Evolutionary conservation across 768 basidiomycete genomes (phyloP).

Genomic region (Pleurotus giganteus): DNA sequence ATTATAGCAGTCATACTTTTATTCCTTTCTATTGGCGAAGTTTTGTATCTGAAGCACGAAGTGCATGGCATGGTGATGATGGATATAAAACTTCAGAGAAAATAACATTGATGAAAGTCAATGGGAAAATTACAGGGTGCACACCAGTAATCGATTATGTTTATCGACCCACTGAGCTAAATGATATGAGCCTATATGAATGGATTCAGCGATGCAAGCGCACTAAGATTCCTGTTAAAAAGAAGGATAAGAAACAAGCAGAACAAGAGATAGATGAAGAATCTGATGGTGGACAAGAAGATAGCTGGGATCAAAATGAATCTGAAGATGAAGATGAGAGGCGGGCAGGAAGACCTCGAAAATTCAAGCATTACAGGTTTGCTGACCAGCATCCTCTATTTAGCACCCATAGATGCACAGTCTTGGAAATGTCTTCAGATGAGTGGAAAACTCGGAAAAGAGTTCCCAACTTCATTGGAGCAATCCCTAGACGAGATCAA

Average conservation of each 20-base stretch:
- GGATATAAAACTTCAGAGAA: constrained; percentile 14
- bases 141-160: constrained; percentile 32
- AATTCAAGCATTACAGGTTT: too few relatives aligned
- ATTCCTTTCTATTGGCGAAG: constrained; percentile 28
- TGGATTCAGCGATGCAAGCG: constrained; percentile 21
- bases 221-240: too few relatives aligned
- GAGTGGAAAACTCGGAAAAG: neutral
- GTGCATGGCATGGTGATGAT: constrained; percentile 14
- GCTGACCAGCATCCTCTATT: constrained; percentile 1
- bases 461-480: constrained; percentile 26
- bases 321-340: too few relatives aligned
- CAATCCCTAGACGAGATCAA: constrained; percentile 24
- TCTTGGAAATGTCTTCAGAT: neutral
- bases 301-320: too few relatives aligned
- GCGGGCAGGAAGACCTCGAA: too few relatives aligned
- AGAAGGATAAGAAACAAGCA: too few relatives aligned
- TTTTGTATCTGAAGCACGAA: constrained; percentile 24
- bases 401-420: neutral
- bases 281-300: too few relatives aligned
- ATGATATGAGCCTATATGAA: constrained; percentile 18
- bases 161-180: constrained; percentile 18
- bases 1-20: constrained; percentile 36
- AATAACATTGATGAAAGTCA: constrained; percentile 16
- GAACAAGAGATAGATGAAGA: too few relatives aligned
- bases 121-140: constrained; percentile 17